phyloP scores from a whole-genome alignment of 169 alveolate genomes.

The Plasmodium sp. region DNA sequence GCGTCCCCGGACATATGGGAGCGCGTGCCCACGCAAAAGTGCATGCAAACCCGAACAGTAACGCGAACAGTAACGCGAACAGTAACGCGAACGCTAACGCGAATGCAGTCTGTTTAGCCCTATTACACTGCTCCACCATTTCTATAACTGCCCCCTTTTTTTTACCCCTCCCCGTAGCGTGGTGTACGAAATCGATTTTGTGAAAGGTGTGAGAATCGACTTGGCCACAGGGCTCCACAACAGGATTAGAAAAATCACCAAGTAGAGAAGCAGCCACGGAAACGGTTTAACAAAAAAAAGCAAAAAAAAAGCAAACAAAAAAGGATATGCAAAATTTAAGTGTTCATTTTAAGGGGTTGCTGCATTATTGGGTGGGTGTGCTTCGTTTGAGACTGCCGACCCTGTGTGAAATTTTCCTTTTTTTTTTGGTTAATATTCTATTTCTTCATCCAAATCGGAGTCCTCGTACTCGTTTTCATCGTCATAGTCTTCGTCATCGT shows the following conservation, averaged over 20 bases:
- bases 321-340: not conserved
- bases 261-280: not conserved
- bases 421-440: constrained; percentile 77
- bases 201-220: constrained; percentile 42
- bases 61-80: too few species aligned
- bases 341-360: not conserved
- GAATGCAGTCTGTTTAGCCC: not conserved
- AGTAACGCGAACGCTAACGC: not conserved
- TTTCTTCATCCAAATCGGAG: constrained; percentile 85
- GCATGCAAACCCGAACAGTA: too few species aligned
- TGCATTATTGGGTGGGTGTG: not conserved
- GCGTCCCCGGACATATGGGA: not conserved
- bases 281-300: constrained; percentile 9
- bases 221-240: constrained; percentile 54
- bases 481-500: constrained; percentile 78
- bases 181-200: constrained; percentile 62
- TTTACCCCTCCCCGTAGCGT: constrained; percentile 15
- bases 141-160: not conserved
- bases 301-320: not conserved
- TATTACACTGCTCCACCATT: not conserved
- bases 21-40: not conserved
- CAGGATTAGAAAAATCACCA: constrained; percentile 39
- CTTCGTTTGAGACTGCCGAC: not conserved
- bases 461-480: constrained; percentile 81
- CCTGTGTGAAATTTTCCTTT: not conserved